phyloP scores from a whole-genome alignment of 257 asterid genomes.

The Catharanthus roseus region DNA sequence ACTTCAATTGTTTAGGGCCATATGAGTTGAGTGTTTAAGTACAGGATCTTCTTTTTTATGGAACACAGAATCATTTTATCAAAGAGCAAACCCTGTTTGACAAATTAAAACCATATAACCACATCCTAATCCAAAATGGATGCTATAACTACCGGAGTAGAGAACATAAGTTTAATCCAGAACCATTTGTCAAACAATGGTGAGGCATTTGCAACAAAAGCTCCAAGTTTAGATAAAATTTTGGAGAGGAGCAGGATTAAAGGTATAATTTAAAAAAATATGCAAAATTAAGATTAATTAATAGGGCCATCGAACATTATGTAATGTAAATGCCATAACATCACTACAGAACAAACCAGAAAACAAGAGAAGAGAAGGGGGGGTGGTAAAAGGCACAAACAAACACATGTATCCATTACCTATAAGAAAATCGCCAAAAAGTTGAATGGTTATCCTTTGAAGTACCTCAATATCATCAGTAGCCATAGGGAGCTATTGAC shows the following conservation, averaged over 20 bases:
- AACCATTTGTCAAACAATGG: not conserved
- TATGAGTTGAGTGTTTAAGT: not conserved
- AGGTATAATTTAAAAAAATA: not conserved
- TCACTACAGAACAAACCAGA: not conserved
- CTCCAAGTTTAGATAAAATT: not conserved
- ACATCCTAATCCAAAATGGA: not conserved
- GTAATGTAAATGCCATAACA: not conserved
- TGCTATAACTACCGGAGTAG: not conserved
- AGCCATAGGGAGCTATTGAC: conserved; percentile 69
- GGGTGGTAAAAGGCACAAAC: too few species aligned
- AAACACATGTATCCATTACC: conserved; percentile 41
- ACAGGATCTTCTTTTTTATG: not conserved
- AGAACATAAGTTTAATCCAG: not conserved
- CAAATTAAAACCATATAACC: not conserved
- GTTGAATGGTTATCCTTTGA: conserved; percentile 73
- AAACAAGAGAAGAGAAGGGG: not conserved
- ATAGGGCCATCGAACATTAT: not conserved
- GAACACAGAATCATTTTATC: not conserved
- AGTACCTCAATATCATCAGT: conserved; percentile 75
- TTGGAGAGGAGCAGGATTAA: not conserved
- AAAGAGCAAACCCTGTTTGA: not conserved
- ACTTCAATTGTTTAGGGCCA: not conserved
- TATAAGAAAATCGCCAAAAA: conserved; percentile 67
- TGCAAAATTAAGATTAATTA: not conserved
- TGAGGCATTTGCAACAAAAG: not conserved